A percentile compares a stretch with the other conserved stretches of the same genome.
Conservation (phyloP, 2,329 filamentous ascomycete genomes). For the Plenodomus lindquistii region DNA sequence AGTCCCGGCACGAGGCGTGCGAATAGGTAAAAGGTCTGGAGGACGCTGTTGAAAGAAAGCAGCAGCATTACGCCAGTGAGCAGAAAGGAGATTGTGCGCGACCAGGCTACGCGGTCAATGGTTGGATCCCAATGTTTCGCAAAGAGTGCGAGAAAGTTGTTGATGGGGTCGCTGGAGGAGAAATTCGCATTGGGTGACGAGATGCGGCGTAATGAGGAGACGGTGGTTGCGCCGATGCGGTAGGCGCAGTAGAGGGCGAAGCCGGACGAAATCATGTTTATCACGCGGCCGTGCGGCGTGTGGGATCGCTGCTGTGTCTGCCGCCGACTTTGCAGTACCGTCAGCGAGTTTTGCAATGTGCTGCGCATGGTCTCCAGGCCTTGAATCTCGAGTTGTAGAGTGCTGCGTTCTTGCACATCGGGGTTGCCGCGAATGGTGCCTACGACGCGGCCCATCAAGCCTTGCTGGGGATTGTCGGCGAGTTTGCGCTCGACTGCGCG, state of each 20-base stretch:
- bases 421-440: slow-evolving; percentile 68
- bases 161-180: slow-evolving; percentile 78
- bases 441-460: slow-evolving; percentile 74
- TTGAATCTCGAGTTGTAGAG: slow-evolving; percentile 73
- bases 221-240: slow-evolving; percentile 72
- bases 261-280: slow-evolving; percentile 65
- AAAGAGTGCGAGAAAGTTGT: slow-evolving; percentile 76
- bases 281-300: slow-evolving; percentile 67
- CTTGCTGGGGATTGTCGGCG: slow-evolving; percentile 52
- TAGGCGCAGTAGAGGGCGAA: slow-evolving; percentile 87
- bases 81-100: slow-evolving; percentile 81
- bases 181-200: slow-evolving; percentile 58
- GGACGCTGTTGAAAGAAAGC: slow-evolving; percentile 76
- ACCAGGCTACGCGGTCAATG: slow-evolving; percentile 81
- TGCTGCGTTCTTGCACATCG: slow-evolving; percentile 57
- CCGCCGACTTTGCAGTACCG: slow-evolving; percentile 65
- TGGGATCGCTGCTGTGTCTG: slow-evolving; percentile 68
- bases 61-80: slow-evolving; percentile 82
- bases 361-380: slow-evolving; percentile 80
- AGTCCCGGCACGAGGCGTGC: slow-evolving; percentile 72
- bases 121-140: slow-evolving; percentile 83
- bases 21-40: slow-evolving; percentile 85
- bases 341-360: slow-evolving; percentile 68
- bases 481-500: slow-evolving; percentile 70
- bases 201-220: slow-evolving; percentile 68